These are phyloP conservation scores for Colletotrichum musicola DNA, from an alignment of 2,329 filamentous ascomycete species.

Conservation along the genomic window DNA sequence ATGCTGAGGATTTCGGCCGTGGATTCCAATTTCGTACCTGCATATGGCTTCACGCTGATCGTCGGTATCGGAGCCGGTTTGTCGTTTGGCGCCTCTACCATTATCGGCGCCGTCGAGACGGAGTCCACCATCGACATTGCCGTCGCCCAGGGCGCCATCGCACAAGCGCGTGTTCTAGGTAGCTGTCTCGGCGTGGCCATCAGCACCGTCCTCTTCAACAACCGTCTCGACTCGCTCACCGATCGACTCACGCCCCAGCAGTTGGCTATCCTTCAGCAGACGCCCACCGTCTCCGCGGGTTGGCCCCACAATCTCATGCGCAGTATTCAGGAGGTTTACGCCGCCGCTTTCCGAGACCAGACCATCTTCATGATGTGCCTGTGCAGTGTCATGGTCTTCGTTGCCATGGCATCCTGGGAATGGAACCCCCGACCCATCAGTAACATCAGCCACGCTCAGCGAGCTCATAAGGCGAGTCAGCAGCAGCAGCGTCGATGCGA, in stretches of 20 bases:
- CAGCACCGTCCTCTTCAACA: slow-evolving; percentile 71
- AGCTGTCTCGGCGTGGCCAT: slow-evolving; percentile 70
- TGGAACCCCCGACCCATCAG: slow-evolving; percentile 52
- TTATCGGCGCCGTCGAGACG: slow-evolving; percentile 67
- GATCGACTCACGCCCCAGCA: slow-evolving; percentile 51
- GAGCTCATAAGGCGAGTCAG: slow-evolving; percentile 25
- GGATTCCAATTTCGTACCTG: slow-evolving; percentile 50
- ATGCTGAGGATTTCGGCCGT: slow-evolving; percentile 58
- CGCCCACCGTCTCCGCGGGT: slow-evolving; percentile 54
- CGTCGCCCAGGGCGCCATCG: slow-evolving; percentile 70
- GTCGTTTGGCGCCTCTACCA: slow-evolving; percentile 68
- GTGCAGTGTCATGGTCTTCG: slow-evolving; percentile 57
- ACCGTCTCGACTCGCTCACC: slow-evolving; percentile 55
- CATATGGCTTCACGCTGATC: slow-evolving; percentile 68
- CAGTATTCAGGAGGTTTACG: slow-evolving; percentile 57
- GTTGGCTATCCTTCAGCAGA: slow-evolving; percentile 58
- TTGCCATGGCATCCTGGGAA: slow-evolving; percentile 60
- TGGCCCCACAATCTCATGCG: slow-evolving; percentile 50
- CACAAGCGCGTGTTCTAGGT: slow-evolving; percentile 71
- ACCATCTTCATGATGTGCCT: slow-evolving; percentile 61
- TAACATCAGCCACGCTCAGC: slow-evolving; percentile 24
- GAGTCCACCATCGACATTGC: slow-evolving; percentile 63
- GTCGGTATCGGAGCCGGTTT: slow-evolving; percentile 72
- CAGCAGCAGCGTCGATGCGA: slow-evolving; percentile 7
- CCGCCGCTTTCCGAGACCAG: slow-evolving; percentile 59